Conservation (phyloP, 192 early-diverging fungal species). For the Phycomyces nitens region DNA sequence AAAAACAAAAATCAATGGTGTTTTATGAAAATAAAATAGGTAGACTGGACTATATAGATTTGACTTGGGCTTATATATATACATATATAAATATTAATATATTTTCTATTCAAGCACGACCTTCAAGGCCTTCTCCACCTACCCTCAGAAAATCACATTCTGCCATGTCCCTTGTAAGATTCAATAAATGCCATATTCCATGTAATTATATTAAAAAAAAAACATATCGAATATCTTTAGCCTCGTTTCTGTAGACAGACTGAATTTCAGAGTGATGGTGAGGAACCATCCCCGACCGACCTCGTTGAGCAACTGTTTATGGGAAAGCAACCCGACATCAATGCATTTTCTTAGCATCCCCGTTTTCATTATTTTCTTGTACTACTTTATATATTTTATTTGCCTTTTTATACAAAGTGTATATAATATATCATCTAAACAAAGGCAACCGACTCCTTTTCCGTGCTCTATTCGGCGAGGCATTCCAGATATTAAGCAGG, state of each 20-base stretch:
- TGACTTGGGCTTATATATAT: constrained; percentile 1
- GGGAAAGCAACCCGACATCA: constrained; percentile 8
- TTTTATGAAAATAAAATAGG: constrained; percentile 4
- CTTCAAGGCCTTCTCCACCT: neutral
- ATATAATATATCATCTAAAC: too few species aligned
- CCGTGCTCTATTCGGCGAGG: too few species aligned
- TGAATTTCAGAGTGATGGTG: neutral
- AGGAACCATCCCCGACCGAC: constrained; percentile 26
- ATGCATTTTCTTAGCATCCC: too few species aligned
- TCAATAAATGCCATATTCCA: neutral
- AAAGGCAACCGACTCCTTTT: too few species aligned
- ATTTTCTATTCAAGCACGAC: neutral
- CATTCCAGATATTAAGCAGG: too few species aligned
- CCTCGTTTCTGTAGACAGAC: constrained; percentile 10
- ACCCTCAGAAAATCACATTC: constrained; percentile 26
- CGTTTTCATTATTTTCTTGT: too few species aligned
- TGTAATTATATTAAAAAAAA: too few species aligned
- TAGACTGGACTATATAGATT: neutral
- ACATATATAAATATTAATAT: neutral
- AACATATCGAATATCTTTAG: too few species aligned
- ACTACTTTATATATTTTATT: too few species aligned
- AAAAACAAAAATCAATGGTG: constrained; percentile 17
- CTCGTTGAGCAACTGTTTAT: constrained; percentile 28
- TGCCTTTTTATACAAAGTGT: too few species aligned
- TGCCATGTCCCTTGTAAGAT: constrained; percentile 21